Conservation (phyloP, 179 eudicot species). For the Beta macrorhiza region DNA sequence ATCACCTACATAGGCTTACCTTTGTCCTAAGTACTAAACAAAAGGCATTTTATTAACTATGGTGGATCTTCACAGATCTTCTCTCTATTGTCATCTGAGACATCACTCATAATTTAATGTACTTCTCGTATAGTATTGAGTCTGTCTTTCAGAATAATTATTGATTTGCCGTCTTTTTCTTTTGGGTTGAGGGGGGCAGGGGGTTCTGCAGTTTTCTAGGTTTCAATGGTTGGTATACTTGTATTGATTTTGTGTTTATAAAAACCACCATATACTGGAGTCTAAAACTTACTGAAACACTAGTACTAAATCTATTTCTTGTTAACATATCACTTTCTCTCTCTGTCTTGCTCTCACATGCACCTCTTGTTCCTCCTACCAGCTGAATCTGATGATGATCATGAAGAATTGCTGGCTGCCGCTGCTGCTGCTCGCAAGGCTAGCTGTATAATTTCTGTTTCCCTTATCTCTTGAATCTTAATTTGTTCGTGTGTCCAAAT, state of each 20-base stretch:
- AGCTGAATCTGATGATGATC: conserved; percentile 80
- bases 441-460: conserved; percentile 41
- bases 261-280: conserved; percentile 1
- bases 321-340: not conserved
- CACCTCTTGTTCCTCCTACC: not conserved
- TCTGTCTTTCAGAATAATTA: not conserved
- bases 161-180: not conserved
- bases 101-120: conserved; percentile 2
- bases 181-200: conserved; percentile 3
- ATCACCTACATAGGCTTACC: not conserved
- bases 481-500: not conserved
- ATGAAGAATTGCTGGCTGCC: conserved; percentile 75
- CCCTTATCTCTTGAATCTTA: not conserved
- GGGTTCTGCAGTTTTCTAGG: not conserved
- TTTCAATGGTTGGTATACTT: not conserved
- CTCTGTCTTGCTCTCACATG: not conserved
- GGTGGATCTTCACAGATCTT: conserved; percentile 2
- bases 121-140: conserved; percentile 1
- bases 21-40: conserved; percentile 1
- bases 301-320: conserved; percentile 7
- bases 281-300: not conserved
- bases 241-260: conserved; percentile 5
- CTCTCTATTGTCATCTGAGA: not conserved
- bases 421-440: conserved; percentile 74
- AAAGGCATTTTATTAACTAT: not conserved